Evolutionary conservation across 2,329 filamentous ascomycete species (phyloP).

Genomic region (Hypocrella siamensis): DNA sequence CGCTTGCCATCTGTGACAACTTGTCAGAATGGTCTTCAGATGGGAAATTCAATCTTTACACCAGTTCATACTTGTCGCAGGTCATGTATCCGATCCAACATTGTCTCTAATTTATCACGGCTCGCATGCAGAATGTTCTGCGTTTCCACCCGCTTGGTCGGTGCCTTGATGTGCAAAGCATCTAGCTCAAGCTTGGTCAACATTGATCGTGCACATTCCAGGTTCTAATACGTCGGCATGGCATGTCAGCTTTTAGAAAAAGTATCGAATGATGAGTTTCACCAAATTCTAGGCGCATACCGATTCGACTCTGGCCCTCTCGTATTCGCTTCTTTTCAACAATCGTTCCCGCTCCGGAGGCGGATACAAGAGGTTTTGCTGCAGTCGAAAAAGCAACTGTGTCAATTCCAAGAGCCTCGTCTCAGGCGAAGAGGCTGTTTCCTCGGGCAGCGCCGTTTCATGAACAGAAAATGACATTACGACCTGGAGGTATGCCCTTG

Average conservation of each 20-base stretch:
- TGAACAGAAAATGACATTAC: too few species aligned
- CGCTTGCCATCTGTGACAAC: conserved; percentile 14
- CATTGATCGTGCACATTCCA: conserved; percentile 54
- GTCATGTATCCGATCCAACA: conserved; percentile 52
- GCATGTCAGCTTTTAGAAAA: not conserved
- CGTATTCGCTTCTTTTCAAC: conserved; percentile 46
- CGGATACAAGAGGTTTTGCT: conserved; percentile 47
- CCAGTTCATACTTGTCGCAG: conserved; percentile 43
- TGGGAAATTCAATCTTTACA: not conserved
- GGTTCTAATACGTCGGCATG: conserved; percentile 32
- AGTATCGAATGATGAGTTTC: not conserved
- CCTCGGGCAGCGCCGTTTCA: not conserved
- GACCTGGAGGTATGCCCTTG: too few species aligned
- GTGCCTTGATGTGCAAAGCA: conserved; percentile 40
- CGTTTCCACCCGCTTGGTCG: conserved; percentile 39
- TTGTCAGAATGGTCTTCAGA: conserved; percentile 7
- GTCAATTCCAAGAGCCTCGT: conserved; percentile 33
- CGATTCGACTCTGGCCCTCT: conserved; percentile 31
- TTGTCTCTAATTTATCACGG: conserved; percentile 47
- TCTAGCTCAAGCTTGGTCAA: conserved; percentile 59
- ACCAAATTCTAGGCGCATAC: conserved; percentile 32
- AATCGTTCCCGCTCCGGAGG: conserved; percentile 41
- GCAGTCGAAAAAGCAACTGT: conserved; percentile 49
- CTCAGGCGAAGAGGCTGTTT: conserved; percentile 9
- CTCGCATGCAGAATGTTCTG: conserved; percentile 50